phyloP scores from a whole-genome alignment of 2,329 filamentous ascomycete species.

The Alternaria sp. region DNA sequence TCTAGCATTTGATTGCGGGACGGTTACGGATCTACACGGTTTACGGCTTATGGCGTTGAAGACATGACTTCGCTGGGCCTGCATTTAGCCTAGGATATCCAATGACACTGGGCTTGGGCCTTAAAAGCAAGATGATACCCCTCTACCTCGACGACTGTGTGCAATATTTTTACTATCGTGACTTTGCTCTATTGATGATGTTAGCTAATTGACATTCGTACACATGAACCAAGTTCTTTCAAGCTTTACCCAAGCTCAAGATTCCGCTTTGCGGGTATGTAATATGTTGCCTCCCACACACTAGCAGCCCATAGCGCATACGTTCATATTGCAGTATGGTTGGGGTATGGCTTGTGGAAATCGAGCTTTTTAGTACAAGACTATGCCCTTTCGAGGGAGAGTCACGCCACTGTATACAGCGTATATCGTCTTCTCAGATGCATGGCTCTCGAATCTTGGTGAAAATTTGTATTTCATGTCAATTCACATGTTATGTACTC shows the following conservation, averaged over 20 bases:
- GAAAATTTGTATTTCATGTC: neutral
- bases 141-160: neutral
- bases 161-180: neutral
- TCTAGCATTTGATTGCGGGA: conserved; percentile 39
- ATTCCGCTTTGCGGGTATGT: too few species aligned
- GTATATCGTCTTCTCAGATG: neutral
- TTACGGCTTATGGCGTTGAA: conserved; percentile 51
- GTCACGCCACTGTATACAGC: neutral
- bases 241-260: too few species aligned
- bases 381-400: neutral
- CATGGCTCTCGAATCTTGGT: neutral
- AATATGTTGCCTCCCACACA: too few species aligned
- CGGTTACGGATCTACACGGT: conserved; percentile 40
- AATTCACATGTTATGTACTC: neutral
- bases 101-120: conserved; percentile 46
- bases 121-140: conserved; percentile 46
- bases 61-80: conserved; percentile 41
- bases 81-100: conserved; percentile 44
- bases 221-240: too few species aligned
- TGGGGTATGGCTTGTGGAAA: neutral
- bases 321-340: too few species aligned
- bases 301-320: too few species aligned
- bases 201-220: too few species aligned
- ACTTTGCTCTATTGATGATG: neutral
- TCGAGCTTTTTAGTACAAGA: neutral